Evolutionary conservation across 192 early-diverging fungal genomes (phyloP), one percentile per base, ranked within the genome.

Genomic region (Umbelopsis sp.): DNA sequence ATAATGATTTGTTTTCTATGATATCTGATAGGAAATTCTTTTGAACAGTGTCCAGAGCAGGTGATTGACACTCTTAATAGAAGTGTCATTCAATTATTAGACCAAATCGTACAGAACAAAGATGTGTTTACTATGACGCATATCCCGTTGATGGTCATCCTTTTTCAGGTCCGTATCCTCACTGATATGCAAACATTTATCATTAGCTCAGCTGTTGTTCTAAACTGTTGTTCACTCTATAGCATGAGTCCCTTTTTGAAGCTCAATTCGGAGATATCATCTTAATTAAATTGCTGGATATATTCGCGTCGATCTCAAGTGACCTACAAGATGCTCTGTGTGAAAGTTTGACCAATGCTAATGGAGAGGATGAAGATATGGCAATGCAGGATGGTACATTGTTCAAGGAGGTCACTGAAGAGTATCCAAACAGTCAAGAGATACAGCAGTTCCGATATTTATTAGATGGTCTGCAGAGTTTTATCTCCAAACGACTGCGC

Each of bases 191-290:
- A 18, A 12, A 27, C 27, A 35, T 20, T 15, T 15, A 35, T 35
- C 1, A 41, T 9, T 41, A 41, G 6, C 37, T 6, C 4, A 61
- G 0, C 0, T 11, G 15, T 18, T 35, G 13, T 4, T n/a, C 12
- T 61, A 61, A 61, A 25, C 25, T 35, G 18, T 30, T 3, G 27
- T 33, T 2, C 18, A 6, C 15, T 35, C 27, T 16, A 61, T 18
- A 61, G 55, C 55, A 61, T 35, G 55, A 61, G 3, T 61, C 55
- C 13, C 33, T 61, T n/a, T 61, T 61, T 61, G 55, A 61, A n/a
- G 33, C 55, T 16, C 55, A 61, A 12, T 61, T 61, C 35, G 55
- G 55, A 15, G 55, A 61, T 12, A 61, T 61, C 5, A 61, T 61
- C 16, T 61, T 61, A 4, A 25, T 25, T 0, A 61, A 61, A 16